These are phyloP conservation scores for Kodamaea fukazawae DNA, from an alignment of 805 yeast genomes.

Conservation along the genomic window DNA sequence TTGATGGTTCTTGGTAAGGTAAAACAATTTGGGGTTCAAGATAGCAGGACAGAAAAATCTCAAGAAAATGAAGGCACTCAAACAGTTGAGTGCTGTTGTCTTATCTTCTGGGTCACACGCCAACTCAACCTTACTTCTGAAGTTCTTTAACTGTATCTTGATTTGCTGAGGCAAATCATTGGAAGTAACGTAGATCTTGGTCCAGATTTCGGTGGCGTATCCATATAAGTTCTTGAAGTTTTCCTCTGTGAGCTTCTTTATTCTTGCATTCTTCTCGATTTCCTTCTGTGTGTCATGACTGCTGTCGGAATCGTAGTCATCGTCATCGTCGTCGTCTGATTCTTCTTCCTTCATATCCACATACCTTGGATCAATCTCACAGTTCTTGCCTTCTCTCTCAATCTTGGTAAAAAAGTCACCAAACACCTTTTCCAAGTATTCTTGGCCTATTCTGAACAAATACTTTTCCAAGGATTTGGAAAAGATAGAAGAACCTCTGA, in stretches of 20 bases:
- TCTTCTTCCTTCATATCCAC: constrained; percentile 25
- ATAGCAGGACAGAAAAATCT: constrained; percentile 81
- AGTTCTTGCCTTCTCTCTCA: constrained; percentile 47
- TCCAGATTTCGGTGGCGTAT: constrained; percentile 64
- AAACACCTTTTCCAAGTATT: constrained; percentile 68
- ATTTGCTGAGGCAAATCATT: constrained; percentile 73
- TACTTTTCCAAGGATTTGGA: constrained; percentile 79
- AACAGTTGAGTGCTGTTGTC: constrained; percentile 60
- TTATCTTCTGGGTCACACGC: constrained; percentile 56
- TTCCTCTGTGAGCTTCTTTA: constrained; percentile 37
- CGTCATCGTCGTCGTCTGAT: constrained; percentile 18
- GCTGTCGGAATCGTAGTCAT: constrained; percentile 16
- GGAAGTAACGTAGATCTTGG: constrained; percentile 57
- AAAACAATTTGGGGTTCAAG: constrained; percentile 82
- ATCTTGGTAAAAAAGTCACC: constrained; percentile 64
- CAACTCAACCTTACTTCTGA: constrained; percentile 63
- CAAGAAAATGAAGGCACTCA: constrained; percentile 80
- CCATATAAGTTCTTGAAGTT: constrained; percentile 49
- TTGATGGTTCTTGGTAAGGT: constrained; percentile 67
- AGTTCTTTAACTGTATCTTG: constrained; percentile 57
- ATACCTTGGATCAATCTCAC: constrained; percentile 79
- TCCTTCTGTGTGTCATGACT: constrained; percentile 15
- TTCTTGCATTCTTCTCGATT: constrained; percentile 26
- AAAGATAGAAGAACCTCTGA: constrained; percentile 81
- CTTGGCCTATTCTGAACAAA: constrained; percentile 74